Conservation (phyloP, 2,329 filamentous ascomycete species). For the Phyllachora maydis region DNA sequence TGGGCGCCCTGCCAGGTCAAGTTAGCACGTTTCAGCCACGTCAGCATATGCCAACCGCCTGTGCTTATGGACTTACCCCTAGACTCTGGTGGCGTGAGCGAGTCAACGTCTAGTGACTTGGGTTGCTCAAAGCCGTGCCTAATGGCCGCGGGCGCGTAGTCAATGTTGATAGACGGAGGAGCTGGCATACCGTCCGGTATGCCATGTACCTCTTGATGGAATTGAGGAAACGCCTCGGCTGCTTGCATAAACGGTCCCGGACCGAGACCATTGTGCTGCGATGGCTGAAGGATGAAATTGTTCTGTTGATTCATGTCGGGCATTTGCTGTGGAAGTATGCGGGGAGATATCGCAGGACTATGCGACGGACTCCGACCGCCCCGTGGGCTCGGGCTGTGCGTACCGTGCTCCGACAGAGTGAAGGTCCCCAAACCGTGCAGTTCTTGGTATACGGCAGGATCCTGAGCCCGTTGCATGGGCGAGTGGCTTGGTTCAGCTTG, state of each 20-base stretch:
- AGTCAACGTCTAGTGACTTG: slow-evolving; percentile 51
- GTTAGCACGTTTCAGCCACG: no score
- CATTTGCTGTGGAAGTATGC: slow-evolving; percentile 34
- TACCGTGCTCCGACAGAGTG: slow-evolving; percentile 51
- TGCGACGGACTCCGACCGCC: slow-evolving; percentile 67
- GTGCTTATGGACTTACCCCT: no score
- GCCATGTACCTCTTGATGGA: slow-evolving; percentile 30
- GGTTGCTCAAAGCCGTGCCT: slow-evolving; percentile 44
- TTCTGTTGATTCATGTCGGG: slow-evolving; percentile 28
- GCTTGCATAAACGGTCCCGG: no score
- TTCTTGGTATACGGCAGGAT: slow-evolving; percentile 55
- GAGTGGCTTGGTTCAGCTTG: slow-evolving; percentile 50
- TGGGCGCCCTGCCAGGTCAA: slow-evolving; percentile 19
- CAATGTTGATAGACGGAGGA: slow-evolving; percentile 88
- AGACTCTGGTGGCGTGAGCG: slow-evolving; percentile 71
- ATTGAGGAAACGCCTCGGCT: slow-evolving; percentile 30
- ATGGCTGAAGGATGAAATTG: slow-evolving; percentile 20
- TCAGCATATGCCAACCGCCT: no score
- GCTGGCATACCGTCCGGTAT: slow-evolving; percentile 57
- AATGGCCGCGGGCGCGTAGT: slow-evolving; percentile 60
- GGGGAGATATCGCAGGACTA: slow-evolving; percentile 44
- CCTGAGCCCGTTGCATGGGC: slow-evolving; percentile 57
- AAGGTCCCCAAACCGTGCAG: slow-evolving; percentile 62
- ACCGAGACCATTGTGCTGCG: no score
- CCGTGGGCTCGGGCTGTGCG: slow-evolving; percentile 33